phyloP scores from a whole-genome alignment of 1,139 yeast genomes.

The Candida dubliniensis region DNA sequence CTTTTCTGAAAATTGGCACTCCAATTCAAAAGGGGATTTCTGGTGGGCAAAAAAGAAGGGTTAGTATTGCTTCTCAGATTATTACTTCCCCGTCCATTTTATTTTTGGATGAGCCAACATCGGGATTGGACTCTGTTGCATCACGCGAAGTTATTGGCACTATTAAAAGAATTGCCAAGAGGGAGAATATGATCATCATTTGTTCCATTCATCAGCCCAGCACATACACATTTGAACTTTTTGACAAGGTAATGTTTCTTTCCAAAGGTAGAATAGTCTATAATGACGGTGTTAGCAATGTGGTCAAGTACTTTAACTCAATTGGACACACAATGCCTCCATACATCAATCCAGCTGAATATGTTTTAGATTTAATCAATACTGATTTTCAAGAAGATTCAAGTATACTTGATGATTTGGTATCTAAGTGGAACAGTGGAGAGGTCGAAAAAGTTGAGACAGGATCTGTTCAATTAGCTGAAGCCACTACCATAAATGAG shows the following conservation, averaged over 20 bases:
- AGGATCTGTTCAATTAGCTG: background rate
- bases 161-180: constrained; percentile 23
- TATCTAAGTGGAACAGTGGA: constrained; percentile 8
- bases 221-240: constrained; percentile 27
- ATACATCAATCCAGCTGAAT: constrained; percentile 30
- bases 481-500: constrained; percentile 3
- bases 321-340: constrained; percentile 21
- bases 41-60: constrained; percentile 28
- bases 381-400: constrained; percentile 23
- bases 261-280: constrained; percentile 25
- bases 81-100: constrained; percentile 27
- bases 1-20: constrained; percentile 21
- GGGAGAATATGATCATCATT: constrained; percentile 30
- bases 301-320: constrained; percentile 19
- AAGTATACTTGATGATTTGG: constrained; percentile 8
- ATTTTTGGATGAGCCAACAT: constrained; percentile 39
- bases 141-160: constrained; percentile 27
- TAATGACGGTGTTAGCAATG: constrained; percentile 15
- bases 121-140: constrained; percentile 38
- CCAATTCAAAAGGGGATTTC: constrained; percentile 24
- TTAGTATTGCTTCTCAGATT: constrained; percentile 27
- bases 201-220: constrained; percentile 43
- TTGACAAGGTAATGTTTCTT: constrained; percentile 31
- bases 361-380: constrained; percentile 33
- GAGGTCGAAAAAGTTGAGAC: background rate